Evolutionary conservation across 495 filamentous ascomycete species (phyloP).

Genomic region (Talaromyces adpressus): DNA sequence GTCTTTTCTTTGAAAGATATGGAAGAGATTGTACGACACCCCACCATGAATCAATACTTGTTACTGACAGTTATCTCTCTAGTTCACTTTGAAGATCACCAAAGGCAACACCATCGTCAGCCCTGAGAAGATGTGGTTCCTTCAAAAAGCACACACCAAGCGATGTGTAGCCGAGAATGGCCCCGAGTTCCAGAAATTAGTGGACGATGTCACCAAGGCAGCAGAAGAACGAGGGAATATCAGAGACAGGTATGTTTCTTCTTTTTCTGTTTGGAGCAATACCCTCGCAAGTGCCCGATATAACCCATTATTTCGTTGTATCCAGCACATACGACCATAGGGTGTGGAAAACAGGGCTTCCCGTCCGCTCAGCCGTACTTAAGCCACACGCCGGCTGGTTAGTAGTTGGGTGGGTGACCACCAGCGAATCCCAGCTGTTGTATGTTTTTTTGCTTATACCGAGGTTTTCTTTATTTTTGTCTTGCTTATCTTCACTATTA

Average conservation of each 20-base stretch:
- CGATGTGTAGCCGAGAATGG: constrained; percentile 28
- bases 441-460: constrained; percentile 14
- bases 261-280: background rate
- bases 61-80: background rate
- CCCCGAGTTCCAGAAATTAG: constrained; percentile 41
- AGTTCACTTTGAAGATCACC: constrained; percentile 80
- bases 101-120: constrained; percentile 81
- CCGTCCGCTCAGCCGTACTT: constrained; percentile 18
- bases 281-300: background rate
- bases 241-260: constrained; percentile 2
- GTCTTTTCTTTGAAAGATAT: constrained; percentile 66
- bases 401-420: constrained; percentile 31
- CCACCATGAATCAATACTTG: background rate
- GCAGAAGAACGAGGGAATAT: constrained; percentile 20
- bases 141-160: constrained; percentile 68
- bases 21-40: constrained; percentile 49
- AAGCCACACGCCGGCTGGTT: constrained; percentile 16
- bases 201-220: constrained; percentile 26
- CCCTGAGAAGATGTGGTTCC: constrained; percentile 70
- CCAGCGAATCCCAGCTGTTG: constrained; percentile 29
- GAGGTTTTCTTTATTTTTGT: constrained; percentile 17
- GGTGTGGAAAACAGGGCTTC: constrained; percentile 13
- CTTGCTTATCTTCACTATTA: background rate
- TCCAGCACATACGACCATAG: constrained; percentile 11
- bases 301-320: background rate